These are phyloP conservation scores for Didymella pomorum DNA, from an alignment of 2,329 filamentous ascomycete genomes.

Conservation along the genomic window DNA sequence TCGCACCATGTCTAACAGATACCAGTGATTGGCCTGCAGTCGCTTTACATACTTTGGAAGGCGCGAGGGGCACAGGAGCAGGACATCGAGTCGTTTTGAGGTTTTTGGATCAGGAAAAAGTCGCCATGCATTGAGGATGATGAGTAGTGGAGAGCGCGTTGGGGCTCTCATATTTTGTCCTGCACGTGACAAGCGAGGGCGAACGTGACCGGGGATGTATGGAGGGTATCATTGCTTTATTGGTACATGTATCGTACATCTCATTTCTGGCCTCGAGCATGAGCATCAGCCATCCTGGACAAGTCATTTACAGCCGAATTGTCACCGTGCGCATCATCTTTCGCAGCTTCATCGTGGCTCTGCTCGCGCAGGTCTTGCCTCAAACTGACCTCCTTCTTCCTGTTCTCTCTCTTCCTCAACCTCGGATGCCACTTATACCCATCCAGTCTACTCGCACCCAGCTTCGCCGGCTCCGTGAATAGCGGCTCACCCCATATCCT, in stretches of 20 bases:
- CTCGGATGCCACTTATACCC: slow-evolving; percentile 11
- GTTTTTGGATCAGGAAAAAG: no score
- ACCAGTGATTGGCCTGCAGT: no score
- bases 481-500: slow-evolving; percentile 40
- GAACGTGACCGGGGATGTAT: not conserved
- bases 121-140: not conserved
- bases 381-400: slow-evolving; percentile 1
- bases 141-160: not conserved
- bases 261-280: not conserved
- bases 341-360: not conserved
- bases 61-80: no score
- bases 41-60: no score
- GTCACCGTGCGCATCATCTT: not conserved
- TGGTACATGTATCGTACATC: not conserved
- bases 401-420: not conserved
- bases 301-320: not conserved
- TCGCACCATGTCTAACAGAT: no score
- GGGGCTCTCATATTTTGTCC: no score
- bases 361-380: slow-evolving; percentile 2
- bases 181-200: not conserved
- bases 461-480: slow-evolving; percentile 32
- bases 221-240: not conserved
- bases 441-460: not conserved
- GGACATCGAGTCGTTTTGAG: no score
- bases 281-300: not conserved